Evolutionary conservation across 495 filamentous ascomycete species (phyloP), one percentile per base, ranked within the genome.

Genomic region (Penicillium soppii): DNA sequence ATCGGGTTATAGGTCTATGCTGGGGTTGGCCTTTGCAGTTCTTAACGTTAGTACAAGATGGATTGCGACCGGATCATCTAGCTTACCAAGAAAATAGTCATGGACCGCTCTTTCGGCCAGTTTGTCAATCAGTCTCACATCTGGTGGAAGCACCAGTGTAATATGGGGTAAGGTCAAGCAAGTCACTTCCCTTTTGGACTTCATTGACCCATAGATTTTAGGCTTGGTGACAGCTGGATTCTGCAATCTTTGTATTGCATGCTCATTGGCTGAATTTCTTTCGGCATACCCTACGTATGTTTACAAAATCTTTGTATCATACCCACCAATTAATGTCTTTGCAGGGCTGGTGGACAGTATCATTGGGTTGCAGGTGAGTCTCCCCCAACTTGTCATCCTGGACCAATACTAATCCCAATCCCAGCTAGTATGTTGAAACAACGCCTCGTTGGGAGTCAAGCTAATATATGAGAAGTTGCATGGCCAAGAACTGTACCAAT

Each of bases 261-360:
- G 80, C 2, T 87, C 83, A 4, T 59, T 89, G 32, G 84, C 86
- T 2, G 86, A 89, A 57, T 88, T 89, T 59, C 67, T 88, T 8
- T 82, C 80, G 7, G 85, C 83, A 4, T 89, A 85, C 62, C 86
- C 86, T 10, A 88, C 84, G 65, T 81, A 60, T 9, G 77, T 55
- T 17, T 4, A 1, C 8, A 26, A 15, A 16, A 36, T 23, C 22
- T 19, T 30, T 12, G 13, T 0, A n/a, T 2, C 20, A 16, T 47
- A 17, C 6, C 6, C 16, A 3, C 12, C 10, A 7, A 30, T 20
- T 58, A 1, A 55, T 32, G 36, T 25, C 20, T 42, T 9, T 51
- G 9, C 25, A 76, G 73, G 7, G 74, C 78, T 32, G 76, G 77
- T 43, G 84, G 83, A 16, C 84, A 87, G 62, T 88, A 88, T 60